These are phyloP conservation scores for Berberis thunbergii DNA, from an alignment of 164 flowering plant genomes.

Conservation along the genomic window DNA sequence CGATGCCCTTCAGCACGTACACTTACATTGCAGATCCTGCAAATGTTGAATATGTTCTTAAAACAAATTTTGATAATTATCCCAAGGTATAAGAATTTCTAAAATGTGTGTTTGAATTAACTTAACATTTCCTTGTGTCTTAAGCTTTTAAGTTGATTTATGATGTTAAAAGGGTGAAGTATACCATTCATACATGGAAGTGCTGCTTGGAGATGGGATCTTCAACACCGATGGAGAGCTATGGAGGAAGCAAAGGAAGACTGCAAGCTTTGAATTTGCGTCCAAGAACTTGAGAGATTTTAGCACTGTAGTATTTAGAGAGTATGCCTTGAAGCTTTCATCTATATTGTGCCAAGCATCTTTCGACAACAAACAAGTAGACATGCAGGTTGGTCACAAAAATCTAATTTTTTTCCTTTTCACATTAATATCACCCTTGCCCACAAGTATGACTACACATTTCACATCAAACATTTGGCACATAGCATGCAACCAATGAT, in stretches of 20 bases:
- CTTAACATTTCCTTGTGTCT: not conserved
- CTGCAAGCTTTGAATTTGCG: conserved; percentile 93
- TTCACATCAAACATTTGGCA: not conserved
- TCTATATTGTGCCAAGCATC: conserved; percentile 51
- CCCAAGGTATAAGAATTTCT: conserved; percentile 55
- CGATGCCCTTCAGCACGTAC: conserved; percentile 80
- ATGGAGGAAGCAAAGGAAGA: conserved; percentile 88
- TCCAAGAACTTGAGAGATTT: conserved; percentile 89
- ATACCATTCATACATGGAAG: conserved; percentile 95
- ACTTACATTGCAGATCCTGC: conserved; percentile 91
- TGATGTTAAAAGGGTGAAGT: conserved; percentile 48
- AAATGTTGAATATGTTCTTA: conserved; percentile 81
- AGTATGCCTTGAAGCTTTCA: conserved; percentile 70
- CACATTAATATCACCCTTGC: too few species aligned
- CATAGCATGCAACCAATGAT: too few species aligned
- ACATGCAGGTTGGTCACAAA: conserved; percentile 64
- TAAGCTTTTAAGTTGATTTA: not conserved
- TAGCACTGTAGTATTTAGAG: conserved; percentile 77
- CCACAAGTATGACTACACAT: too few species aligned
- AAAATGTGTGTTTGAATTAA: too few species aligned
- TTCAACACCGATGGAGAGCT: conserved; percentile 91
- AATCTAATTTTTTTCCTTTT: not conserved
- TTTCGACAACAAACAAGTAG: conserved; percentile 34
- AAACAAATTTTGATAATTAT: conserved; percentile 75
- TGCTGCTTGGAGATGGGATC: conserved; percentile 86